Base-by-base conservation (phyloP, 1,284 basidiomycete genomes). In the Leccinum fallax region DNA sequence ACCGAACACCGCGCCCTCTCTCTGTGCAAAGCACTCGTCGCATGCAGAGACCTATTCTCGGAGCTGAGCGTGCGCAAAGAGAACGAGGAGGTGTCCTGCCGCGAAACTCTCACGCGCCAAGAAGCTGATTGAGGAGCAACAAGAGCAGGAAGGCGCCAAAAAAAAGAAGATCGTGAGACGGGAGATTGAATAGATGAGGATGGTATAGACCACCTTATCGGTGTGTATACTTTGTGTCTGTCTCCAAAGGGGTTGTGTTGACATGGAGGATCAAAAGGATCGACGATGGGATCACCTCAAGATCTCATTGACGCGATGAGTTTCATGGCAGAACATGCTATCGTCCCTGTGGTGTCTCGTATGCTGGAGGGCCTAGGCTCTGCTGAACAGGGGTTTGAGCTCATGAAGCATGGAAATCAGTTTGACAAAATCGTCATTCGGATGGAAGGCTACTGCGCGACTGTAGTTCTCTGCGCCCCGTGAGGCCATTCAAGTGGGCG, bases 281-380 rank as follows among this genome's bases (percentile, higher is more conserved):
- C 90, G 1, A 93, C 90, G 21, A 93, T 95, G 90, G 94, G 93
- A 13, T 93, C 92, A 16, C 83, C 82, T 61, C 79, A 84, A 28
- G 51, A 95, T 76, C 83, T 95, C 61, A 73, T 81, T 58, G 83
- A 87, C 40, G 90, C 91, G 26, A 91, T 93, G 0, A 75, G 78
- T 15, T 95, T 95, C 75, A 75, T 94, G 36, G 78, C 80, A 4
- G 71, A 86, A 68, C 87, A 94, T 66, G 79, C 79, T 52, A 88
- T 95, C 64, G 79, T 86, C 2, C 93, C 93, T 2, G 78, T 89
- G 53, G 84, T 95, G 4, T 90, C 90, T n/a, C 82, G 86, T 59
- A 83, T 93, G 21, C 72, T 94, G 10, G 78, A 87, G 52, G 90
- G 90, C 0, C 78, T 95, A 32, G 88, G 89, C 62, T 74, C 80